A percentile compares a stretch with the other conserved stretches of the same genome.
Evolutionary conservation across 2,329 filamentous ascomycete genomes (phyloP).

Genomic region (Botrytis fragariae): DNA sequence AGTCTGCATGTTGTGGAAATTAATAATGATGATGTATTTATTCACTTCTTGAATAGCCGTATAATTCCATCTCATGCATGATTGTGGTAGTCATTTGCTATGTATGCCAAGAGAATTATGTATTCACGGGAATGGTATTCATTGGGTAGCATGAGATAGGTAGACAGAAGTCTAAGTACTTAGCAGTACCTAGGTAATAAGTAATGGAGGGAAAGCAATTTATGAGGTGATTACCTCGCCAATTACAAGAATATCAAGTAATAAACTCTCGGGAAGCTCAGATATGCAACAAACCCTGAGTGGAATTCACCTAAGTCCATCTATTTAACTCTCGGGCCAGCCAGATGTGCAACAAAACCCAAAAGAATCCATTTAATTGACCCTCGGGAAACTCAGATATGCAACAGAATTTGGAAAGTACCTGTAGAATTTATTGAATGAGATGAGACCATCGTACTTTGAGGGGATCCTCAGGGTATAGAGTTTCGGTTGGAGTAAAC

Average conservation of each 20-base stretch:
- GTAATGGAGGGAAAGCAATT: neutral
- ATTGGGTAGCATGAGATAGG: neutral
- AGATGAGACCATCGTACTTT: neutral
- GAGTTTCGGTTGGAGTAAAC: neutral
- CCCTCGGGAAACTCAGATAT: neutral
- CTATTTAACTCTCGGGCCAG: neutral
- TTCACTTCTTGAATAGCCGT: neutral
- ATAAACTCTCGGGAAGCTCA: neutral
- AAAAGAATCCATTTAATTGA: no score
- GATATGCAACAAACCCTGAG: neutral
- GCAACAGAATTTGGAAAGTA: neutral
- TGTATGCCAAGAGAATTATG: neutral
- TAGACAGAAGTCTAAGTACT: no score
- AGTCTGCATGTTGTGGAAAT: neutral
- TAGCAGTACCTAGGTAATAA: neutral
- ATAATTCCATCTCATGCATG: neutral
- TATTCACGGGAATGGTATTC: neutral
- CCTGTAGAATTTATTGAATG: neutral
- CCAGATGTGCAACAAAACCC: neutral
- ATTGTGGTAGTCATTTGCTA: neutral
- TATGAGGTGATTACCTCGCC: neutral
- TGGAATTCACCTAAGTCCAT: no score
- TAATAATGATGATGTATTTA: no score
- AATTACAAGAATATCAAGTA: neutral
- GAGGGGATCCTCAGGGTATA: neutral